phyloP scores from a whole-genome alignment of 1,284 basidiomycete species.

The Retiboletus fuscus region DNA sequence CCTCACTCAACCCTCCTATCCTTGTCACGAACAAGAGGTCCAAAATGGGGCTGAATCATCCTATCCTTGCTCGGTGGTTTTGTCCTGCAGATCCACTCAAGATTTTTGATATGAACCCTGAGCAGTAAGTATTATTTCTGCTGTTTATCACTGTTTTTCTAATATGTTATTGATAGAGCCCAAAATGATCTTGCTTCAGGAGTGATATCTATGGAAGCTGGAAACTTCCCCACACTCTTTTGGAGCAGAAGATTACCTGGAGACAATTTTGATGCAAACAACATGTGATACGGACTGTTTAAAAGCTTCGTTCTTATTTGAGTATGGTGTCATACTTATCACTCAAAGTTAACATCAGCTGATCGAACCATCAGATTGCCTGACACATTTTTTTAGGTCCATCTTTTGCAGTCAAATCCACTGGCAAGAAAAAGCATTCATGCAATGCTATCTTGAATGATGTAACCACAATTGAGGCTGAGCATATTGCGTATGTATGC shows the following conservation, averaged over 20 bases:
- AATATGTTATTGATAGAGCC: neutral
- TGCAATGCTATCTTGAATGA: neutral
- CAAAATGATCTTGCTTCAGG: conserved; percentile 1
- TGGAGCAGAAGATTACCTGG: conserved; percentile 3
- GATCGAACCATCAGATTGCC: neutral
- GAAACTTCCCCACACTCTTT: conserved; percentile 1
- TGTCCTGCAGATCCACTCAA: no score
- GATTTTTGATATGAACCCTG: no score
- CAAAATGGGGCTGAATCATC: no score
- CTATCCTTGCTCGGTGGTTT: no score
- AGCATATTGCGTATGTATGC: neutral
- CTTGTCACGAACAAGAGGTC: no score
- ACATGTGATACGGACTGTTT: neutral
- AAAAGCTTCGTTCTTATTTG: no score
- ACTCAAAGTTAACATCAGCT: no score
- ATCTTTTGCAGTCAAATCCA: neutral
- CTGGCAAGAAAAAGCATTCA: neutral
- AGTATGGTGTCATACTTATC: no score
- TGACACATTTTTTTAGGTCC: neutral
- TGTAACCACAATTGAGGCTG: neutral
- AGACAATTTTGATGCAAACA: neutral
- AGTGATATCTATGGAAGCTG: neutral
- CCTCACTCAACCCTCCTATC: no score
- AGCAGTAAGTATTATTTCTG: no score
- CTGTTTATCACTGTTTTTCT: no score